These are phyloP conservation scores for Penicillium sp. DNA, from an alignment of 2,329 filamentous ascomycete genomes.

Conservation along the genomic window DNA sequence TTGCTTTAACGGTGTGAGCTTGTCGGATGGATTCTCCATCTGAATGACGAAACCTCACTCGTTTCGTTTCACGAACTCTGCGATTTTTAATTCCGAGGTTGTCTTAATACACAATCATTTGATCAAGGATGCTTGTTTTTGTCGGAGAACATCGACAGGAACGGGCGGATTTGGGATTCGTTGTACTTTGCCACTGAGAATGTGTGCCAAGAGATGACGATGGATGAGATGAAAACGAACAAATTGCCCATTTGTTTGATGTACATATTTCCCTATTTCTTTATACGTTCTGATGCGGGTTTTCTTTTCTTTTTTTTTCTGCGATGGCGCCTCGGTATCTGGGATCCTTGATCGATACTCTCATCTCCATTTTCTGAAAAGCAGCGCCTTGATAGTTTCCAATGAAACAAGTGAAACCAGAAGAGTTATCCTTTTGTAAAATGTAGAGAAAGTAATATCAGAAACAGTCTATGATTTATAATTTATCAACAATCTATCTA, in stretches of 20 bases:
- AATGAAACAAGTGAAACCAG: conserved; percentile 25
- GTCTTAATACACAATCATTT: conserved; percentile 18
- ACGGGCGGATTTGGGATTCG: not conserved
- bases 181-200: not conserved
- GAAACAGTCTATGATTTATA: not conserved
- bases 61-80: conserved; percentile 9
- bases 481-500: conserved; percentile 18
- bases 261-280: conserved; percentile 25
- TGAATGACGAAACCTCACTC: not conserved
- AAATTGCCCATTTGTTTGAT: conserved; percentile 27
- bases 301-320: conserved; percentile 21
- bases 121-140: conserved; percentile 13
- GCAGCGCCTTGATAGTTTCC: conserved; percentile 24
- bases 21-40: not conserved
- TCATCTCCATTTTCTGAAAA: conserved; percentile 17
- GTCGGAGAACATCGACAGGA: not conserved
- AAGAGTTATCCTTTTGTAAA: not conserved
- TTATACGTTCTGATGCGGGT: not conserved
- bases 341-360: conserved; percentile 25
- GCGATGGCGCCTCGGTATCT: conserved; percentile 24
- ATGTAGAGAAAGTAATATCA: not conserved
- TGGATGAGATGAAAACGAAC: conserved; percentile 18
- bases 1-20: not conserved
- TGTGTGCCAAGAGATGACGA: not conserved
- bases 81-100: conserved; percentile 13